Base-by-base conservation (phyloP, 345 rosid species). In the Acer negundo region DNA sequence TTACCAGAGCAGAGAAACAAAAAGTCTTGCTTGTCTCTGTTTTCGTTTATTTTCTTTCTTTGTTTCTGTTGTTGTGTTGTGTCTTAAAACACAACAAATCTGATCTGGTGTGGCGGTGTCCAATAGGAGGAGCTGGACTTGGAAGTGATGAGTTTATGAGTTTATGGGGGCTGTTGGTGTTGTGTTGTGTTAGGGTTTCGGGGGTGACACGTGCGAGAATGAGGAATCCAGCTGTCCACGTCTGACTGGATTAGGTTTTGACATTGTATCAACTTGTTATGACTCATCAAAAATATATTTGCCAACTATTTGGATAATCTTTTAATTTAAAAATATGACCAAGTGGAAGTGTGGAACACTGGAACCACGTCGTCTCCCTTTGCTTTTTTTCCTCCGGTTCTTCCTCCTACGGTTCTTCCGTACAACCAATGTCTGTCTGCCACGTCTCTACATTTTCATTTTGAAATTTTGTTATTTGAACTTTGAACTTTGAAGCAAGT, bases 171-270 rank as follows among this genome's bases (percentile, higher is more conserved):
- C 46, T 8, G 46, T 42, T 42, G 10, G 10, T 1, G 16, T 19
- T 19, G 62, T 74, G 78, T 7, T 80, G 80, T 79, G 84, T 86
- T 89, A 88, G 94, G 98, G 95, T 86, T 92, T 79, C 58, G 20
- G 7, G 74, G 83, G 73, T 79, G 87, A 91, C 93, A 92, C 97
- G 93, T 89, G 88, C 88, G 83, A 85, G 68, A 51, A 68, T 2
- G 83, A 81, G 86, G 78, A 64, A 17, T 87, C 92, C 95, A 94
- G 94, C 86, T 91, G 97, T 86, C 88, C 72, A 76, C 70, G 88
- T 81, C 73, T 77, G 75, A 84, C 81, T 89, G 94, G 94, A 83
- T 86, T 72, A 79, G 86, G 87, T 78, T 73, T 77, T 87, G 70
- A 73, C 65, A 67, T 22, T 28, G 70, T 65, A 58, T 47, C 67